Evolutionary conservation across 2,329 filamentous ascomycete species (phyloP), one percentile per base, ranked within the genome.

Genomic region (Sordariomycetes sp.): DNA sequence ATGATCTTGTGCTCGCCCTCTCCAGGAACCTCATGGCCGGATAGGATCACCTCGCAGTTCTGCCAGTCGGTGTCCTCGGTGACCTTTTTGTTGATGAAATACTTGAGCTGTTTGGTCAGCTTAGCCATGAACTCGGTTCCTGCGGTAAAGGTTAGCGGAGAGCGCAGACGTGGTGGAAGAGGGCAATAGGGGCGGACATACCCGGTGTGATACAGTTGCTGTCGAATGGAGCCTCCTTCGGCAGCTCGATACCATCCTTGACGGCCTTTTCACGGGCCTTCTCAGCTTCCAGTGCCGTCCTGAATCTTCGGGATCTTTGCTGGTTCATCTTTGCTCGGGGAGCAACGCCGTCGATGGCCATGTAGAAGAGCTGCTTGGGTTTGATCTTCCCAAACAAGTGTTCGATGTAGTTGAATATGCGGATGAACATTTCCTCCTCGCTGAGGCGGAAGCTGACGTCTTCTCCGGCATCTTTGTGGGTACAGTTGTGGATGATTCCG

Each of bases 1-100:
- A 99, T 99, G 74, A 99, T 96, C 77, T 99, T 99, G 78, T 99
- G 94, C 73, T 99, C 94, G 66, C 94, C 94, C 74, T 99, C 95
- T 66, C 94, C 94, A 7, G 94, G 94, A 28, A 97, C 93, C 72
- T 99, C 95, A 69, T 99, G 95, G 58, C 95, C 94, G 6, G 94
- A 99, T 60, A 99, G 81, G 57, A 99, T 91, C 65, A 99, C 87
- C 69, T 97, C 92, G 63, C 95, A 94, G 60, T 89, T 89, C 74
- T 99, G 94, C 94, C 94, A 99, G 67, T 99, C 94, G 54, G 87
- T 84, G 71, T 99, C 94, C 71, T 99, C 93, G 2, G 91, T 94
- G 12, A 99, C 87, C 74, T 99, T 99, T 76, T 99, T 99, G 78
- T 90, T 96, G 77, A 99, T 88, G 73, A 99, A 99, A 71, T 99